Evolutionary conservation across 345 rosid species (phyloP), one percentile per base, ranked within the genome.

Genomic region (Gossypium turneri): DNA sequence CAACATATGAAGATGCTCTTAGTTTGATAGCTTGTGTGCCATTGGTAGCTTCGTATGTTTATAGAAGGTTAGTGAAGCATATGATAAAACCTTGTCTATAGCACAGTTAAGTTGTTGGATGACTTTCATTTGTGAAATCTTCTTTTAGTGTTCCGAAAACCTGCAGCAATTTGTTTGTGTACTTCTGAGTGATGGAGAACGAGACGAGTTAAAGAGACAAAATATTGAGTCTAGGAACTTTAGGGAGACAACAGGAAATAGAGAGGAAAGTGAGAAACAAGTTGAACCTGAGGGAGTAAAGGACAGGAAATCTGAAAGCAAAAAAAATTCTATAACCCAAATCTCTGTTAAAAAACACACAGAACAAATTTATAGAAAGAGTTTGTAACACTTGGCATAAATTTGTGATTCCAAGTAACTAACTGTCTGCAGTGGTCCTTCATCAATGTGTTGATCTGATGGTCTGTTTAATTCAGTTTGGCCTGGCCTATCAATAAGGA

Each of bases 11-110:
- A 83, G 98, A 95, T 73, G 86, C 92, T 79, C 92, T 95, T 67
- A 90, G 80, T 86, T 81, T 95, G 86, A 95, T 93, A 82, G 98
- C 99, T 76, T 97, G 96, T 67, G 77, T 95, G 50, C 98, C 97
- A 34, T 61, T 86, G 34, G 92, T 93, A 45, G 99, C 99, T 83
- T 77, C 98, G 24, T 93, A 95, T 85, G 89, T 95, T 67, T 95
- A 93, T 79, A 82, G 88, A 60, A 93, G 99, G 99, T 93, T 69
- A 85, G 92, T 80, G 50, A 78, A 52, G 43, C 47, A 66, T 69
- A 44, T 73, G 29, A 64, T 67, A 47, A 67, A 45, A 67, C 75
- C 19, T 59, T 51, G 38, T 69, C 60, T 72, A 74, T 77, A 52
- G 47, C 25, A 9, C 2, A 38, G 9, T 59, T 68, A 68, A 68